phyloP scores from a whole-genome alignment of 1,284 basidiomycete genomes.

The Chondrostereum purpureum region DNA sequence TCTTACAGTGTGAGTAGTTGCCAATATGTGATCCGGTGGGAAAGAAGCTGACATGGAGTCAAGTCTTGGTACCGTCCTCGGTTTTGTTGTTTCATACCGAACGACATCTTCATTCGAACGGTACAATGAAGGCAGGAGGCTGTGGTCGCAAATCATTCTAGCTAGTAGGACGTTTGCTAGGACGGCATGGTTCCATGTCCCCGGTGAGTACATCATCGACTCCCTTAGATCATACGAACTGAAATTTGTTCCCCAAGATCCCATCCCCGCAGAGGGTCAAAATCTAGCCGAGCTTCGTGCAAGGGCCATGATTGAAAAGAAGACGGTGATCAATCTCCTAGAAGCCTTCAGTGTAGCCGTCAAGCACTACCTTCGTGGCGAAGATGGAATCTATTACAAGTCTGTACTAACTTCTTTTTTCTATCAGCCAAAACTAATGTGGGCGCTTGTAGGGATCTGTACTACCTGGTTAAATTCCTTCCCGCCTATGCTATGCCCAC shows the following conservation, averaged over 20 bases:
- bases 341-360: constrained; percentile 47
- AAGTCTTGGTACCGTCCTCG: constrained; percentile 58
- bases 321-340: constrained; percentile 52
- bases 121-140: constrained; percentile 64
- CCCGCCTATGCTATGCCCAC: constrained; percentile 56
- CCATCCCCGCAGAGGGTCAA: constrained; percentile 15
- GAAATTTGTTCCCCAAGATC: background rate
- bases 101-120: constrained; percentile 74
- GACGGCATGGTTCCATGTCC: constrained; percentile 60
- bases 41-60: background rate
- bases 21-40: constrained; percentile 1
- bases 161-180: constrained; percentile 51
- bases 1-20: constrained; percentile 49
- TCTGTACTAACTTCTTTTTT: constrained; percentile 15
- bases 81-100: constrained; percentile 61
- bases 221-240: too few relatives aligned
- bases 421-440: constrained; percentile 14
- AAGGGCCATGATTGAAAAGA: constrained; percentile 61
- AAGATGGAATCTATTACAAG: constrained; percentile 56
- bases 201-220: constrained; percentile 29
- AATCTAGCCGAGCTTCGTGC: constrained; percentile 34
- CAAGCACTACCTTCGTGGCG: constrained; percentile 54
- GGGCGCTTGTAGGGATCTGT: constrained; percentile 41
- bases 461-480: constrained; percentile 62
- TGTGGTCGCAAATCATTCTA: constrained; percentile 66